Percentiles rank a stretch among this genome's conserved stretches.
These are phyloP conservation scores for Penicillium polonicum DNA, from an alignment of 2,329 filamentous ascomycete species.

Conservation along the genomic window DNA sequence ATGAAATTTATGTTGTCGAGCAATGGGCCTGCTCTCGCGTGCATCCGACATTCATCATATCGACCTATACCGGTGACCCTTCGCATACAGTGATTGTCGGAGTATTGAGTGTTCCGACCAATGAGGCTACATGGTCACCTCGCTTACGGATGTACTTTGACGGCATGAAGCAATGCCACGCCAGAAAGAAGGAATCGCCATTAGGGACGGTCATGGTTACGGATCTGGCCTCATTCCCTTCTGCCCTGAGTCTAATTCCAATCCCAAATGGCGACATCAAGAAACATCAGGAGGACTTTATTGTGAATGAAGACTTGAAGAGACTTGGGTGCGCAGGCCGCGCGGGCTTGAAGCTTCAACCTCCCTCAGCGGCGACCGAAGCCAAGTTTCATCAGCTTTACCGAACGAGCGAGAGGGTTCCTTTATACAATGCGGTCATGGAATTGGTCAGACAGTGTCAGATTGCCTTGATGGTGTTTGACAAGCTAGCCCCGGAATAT, in stretches of 20 bases:
- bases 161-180: constrained; percentile 80
- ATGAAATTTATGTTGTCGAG: constrained; percentile 91
- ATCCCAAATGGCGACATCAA: constrained; percentile 83
- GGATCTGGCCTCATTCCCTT: constrained; percentile 88
- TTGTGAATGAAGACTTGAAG: constrained; percentile 93
- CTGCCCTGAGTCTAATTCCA: constrained; percentile 84
- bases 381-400: constrained; percentile 93
- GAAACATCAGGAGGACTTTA: constrained; percentile 77
- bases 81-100: constrained; percentile 75
- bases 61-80: constrained; percentile 86
- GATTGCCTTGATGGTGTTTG: constrained; percentile 81
- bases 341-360: constrained; percentile 75
- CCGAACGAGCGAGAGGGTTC: constrained; percentile 77
- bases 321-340: constrained; percentile 87
- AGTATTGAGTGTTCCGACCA: constrained; percentile 76
- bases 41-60: constrained; percentile 87
- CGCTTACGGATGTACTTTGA: constrained; percentile 80
- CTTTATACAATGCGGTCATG: constrained; percentile 73
- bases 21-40: constrained; percentile 95
- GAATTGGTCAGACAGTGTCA: constrained; percentile 92
- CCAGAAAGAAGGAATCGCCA: constrained; percentile 75
- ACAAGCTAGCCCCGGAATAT: constrained; percentile 81
- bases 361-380: constrained; percentile 76
- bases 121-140: constrained; percentile 77
- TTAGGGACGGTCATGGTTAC: constrained; percentile 90